Evolutionary conservation across 2,329 filamentous ascomycete genomes (phyloP), one percentile per base, ranked within the genome.

Genomic region (Fusarium nygamai): DNA sequence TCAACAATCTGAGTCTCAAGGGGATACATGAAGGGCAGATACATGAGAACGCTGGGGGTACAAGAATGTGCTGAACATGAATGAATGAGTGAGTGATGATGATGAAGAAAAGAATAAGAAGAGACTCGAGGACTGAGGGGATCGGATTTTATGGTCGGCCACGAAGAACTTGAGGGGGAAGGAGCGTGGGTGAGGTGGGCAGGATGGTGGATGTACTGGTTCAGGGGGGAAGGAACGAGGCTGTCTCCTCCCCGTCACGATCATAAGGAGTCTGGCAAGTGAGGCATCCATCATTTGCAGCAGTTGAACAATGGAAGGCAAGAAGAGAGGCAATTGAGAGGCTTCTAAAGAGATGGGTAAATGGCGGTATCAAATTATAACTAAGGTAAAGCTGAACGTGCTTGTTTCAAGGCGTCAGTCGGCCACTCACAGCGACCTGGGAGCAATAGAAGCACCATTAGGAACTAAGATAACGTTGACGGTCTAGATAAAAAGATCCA

Each of bases 1-100:
- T 68, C 39, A 69, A 54, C n/a, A 68, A 44, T 68, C 66, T 56
- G 66, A 63, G 56, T 69, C 64, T 69, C 64, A 6, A 3, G 41
- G 13, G 64, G 16, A n/a, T 62, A 54, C 36, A 69, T 22, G 64
- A 62, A 48, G 41, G 64, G 20, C 27, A 29, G 14, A 48, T 33
- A 33, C 29, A 50, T 50, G 22, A 50, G n/a, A 38, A 22, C 16
- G 51, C 44, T 31, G 10, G 17, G 36, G 29, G 3, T 53, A 61
- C 58, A 61, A 24, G 58, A 61, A 8, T 38, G 36, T n/a, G n/a
- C 12, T 51, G 44, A 17, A 60, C 38, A 51, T 33, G 43, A 39
- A 46, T 24, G 31, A 51, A 36, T 16, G 50, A 58, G 20, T 48
- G 41, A 43, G 38, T 14, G 44, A 29, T 29, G 31, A 33, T 27